Percentiles rank a stretch among this genome's conserved stretches.
Conservation (phyloP, 495 filamentous ascomycete genomes). For the Massariosphaeria phaeospora region DNA sequence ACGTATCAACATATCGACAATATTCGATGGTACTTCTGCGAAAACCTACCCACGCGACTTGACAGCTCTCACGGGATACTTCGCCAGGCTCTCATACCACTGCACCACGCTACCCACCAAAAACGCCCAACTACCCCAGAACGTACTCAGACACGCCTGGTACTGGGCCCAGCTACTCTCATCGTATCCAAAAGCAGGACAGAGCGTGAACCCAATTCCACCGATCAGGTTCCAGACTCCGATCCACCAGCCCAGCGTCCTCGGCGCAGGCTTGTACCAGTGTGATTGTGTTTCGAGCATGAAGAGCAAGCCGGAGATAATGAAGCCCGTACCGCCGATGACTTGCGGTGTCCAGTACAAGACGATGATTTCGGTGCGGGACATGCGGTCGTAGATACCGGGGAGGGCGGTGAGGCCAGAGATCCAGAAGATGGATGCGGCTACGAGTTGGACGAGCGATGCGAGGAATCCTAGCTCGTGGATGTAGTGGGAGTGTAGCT, state of each 20-base stretch:
- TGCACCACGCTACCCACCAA: conserved; percentile 60
- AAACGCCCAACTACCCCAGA: conserved; percentile 68
- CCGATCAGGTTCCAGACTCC: conserved; percentile 57
- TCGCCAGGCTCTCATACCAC: conserved; percentile 61
- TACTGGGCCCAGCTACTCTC: conserved; percentile 50
- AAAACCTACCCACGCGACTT: background rate
- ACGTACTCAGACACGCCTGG: conserved; percentile 55
- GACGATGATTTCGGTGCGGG: conserved; percentile 48
- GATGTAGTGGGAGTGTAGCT: conserved; percentile 59
- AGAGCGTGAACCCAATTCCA: conserved; percentile 64
- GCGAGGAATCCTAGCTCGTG: conserved; percentile 67
- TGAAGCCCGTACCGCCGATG: conserved; percentile 60
- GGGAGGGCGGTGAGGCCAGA: conserved; percentile 62
- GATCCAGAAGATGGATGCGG: conserved; percentile 65
- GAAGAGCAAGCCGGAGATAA: conserved; percentile 55
- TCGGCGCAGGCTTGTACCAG: conserved; percentile 59
- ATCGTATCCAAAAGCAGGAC: conserved; percentile 56
- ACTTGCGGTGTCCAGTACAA: conserved; percentile 67
- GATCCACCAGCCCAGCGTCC: conserved; percentile 59
- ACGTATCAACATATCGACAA: no score
- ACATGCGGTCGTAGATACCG: conserved; percentile 49
- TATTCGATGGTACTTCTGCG: background rate
- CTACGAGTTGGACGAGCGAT: conserved; percentile 55
- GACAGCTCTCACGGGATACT: conserved; percentile 51
- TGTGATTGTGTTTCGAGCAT: conserved; percentile 65